Conservation (phyloP, 2,329 filamentous ascomycete species). For the Amphichorda felina region DNA sequence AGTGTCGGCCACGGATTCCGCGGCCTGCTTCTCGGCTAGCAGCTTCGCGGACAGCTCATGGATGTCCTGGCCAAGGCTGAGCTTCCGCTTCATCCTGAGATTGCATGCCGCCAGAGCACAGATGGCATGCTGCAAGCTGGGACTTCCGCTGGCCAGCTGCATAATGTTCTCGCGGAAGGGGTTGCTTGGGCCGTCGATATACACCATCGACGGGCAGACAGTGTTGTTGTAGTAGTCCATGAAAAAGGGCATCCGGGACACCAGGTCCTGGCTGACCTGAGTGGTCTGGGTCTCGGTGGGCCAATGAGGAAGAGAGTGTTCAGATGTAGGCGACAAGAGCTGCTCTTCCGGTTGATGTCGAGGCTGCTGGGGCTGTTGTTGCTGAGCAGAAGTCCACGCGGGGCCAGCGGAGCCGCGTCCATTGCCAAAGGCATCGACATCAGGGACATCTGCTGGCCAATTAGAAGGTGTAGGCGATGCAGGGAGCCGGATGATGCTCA, state of each 20-base stretch:
- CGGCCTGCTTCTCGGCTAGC: constrained; percentile 31
- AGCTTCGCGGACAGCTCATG: constrained; percentile 36
- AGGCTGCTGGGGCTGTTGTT: constrained; percentile 29
- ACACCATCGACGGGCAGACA: constrained; percentile 84
- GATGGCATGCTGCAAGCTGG: constrained; percentile 83
- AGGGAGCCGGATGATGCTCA: constrained; percentile 27
- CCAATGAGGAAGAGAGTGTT: constrained; percentile 33
- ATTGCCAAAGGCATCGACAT: constrained; percentile 39
- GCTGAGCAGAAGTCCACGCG: constrained; percentile 30
- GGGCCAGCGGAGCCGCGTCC: constrained; percentile 31
- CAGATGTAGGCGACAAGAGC: constrained; percentile 22
- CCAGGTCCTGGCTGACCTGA: constrained; percentile 49
- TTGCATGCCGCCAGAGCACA: constrained; percentile 85
- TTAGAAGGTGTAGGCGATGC: constrained; percentile 23
- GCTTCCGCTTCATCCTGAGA: constrained; percentile 68
- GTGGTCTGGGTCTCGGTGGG: constrained; percentile 31
- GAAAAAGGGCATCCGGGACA: constrained; percentile 74
- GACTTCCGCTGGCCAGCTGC: constrained; percentile 63
- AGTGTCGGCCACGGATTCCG: constrained; percentile 31
- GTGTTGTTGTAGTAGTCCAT: constrained; percentile 91
- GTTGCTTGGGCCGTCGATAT: constrained; percentile 76
- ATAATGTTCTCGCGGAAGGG: constrained; percentile 79
- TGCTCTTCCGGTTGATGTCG: constrained; percentile 7
- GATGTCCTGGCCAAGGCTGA: constrained; percentile 47
- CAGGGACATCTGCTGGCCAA: constrained; percentile 33